Percentiles rank a stretch among this genome's conserved stretches.
Evolutionary conservation across 2,329 filamentous ascomycete genomes (phyloP).

Genomic region (Didymella pomorum): DNA sequence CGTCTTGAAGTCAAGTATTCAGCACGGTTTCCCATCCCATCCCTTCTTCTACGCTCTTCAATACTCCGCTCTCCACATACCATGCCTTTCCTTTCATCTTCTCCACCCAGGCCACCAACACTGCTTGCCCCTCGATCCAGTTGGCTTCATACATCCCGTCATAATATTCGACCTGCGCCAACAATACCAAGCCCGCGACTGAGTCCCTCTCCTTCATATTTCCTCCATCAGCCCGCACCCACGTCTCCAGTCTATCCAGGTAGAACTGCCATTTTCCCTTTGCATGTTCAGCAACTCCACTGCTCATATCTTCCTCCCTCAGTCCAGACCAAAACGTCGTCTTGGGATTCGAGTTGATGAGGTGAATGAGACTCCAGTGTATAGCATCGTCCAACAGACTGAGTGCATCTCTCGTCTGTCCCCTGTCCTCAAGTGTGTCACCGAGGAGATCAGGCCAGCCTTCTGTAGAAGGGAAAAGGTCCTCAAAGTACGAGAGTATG

Average conservation of each 20-base stretch:
- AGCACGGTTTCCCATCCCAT: slow-evolving; percentile 15
- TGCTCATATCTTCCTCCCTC: neutral
- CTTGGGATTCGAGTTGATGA: neutral
- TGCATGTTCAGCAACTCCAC: neutral
- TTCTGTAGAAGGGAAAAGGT: neutral
- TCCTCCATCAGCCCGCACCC: neutral
- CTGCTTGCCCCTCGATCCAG: slow-evolving; percentile 24
- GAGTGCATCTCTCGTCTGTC: neutral
- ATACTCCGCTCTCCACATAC: slow-evolving; percentile 15
- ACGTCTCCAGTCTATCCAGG: neutral
- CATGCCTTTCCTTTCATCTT: slow-evolving; percentile 12
- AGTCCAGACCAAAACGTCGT: neutral
- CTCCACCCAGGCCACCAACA: slow-evolving; percentile 11
- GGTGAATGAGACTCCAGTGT: neutral
- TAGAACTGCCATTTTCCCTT: neutral
- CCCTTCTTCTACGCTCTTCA: slow-evolving; percentile 19
- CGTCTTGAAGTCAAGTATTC: neutral
- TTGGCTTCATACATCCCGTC: slow-evolving; percentile 24
- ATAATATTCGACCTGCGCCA: slow-evolving; percentile 25
- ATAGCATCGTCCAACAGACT: neutral
- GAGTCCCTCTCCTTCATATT: neutral
- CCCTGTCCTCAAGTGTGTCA: neutral
- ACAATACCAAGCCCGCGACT: slow-evolving; percentile 26
- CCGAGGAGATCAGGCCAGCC: neutral
- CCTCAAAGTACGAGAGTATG: neutral